phyloP scores from a whole-genome alignment of 2,329 filamentous ascomycete genomes.

The Xylariaceae sp. region DNA sequence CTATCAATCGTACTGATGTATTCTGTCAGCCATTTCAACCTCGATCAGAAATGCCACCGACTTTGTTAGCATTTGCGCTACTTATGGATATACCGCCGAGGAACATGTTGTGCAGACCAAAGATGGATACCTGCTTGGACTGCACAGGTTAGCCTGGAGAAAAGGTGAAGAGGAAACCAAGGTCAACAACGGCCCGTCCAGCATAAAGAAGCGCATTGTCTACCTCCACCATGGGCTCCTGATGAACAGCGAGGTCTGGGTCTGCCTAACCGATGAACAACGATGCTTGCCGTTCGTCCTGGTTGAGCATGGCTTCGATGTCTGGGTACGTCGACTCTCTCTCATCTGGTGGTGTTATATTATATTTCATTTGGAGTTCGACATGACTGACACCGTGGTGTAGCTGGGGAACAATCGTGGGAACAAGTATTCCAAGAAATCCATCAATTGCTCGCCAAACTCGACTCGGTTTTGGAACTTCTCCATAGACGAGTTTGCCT shows the following conservation, averaged over 20 bases:
- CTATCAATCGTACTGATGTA: conserved; percentile 40
- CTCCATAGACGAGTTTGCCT: conserved; percentile 96
- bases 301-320: conserved; percentile 88
- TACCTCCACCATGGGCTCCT: conserved; percentile 94
- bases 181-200: conserved; percentile 67
- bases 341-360: too few species aligned
- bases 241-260: conserved; percentile 99
- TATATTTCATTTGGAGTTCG: background rate
- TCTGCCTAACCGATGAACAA: conserved; percentile 81
- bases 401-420: conserved; percentile 93
- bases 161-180: conserved; percentile 73
- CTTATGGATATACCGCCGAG: conserved; percentile 89
- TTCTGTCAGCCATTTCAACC: conserved; percentile 58
- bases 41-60: conserved; percentile 81
- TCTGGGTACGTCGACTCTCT: conserved; percentile 62
- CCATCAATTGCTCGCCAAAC: conserved; percentile 66
- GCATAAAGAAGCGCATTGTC: conserved; percentile 74
- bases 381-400: conserved; percentile 23
- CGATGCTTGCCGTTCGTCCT: conserved; percentile 83
- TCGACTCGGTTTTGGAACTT: conserved; percentile 89
- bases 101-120: conserved; percentile 93
- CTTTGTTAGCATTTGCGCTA: conserved; percentile 86
- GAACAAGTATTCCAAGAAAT: conserved; percentile 99
- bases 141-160: conserved; percentile 80
- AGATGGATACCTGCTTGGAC: conserved; percentile 86